A percentile compares a stretch with the other conserved stretches of the same genome.
phyloP scores from a whole-genome alignment of 164 flowering plant species.

The Stephania cephalantha region DNA sequence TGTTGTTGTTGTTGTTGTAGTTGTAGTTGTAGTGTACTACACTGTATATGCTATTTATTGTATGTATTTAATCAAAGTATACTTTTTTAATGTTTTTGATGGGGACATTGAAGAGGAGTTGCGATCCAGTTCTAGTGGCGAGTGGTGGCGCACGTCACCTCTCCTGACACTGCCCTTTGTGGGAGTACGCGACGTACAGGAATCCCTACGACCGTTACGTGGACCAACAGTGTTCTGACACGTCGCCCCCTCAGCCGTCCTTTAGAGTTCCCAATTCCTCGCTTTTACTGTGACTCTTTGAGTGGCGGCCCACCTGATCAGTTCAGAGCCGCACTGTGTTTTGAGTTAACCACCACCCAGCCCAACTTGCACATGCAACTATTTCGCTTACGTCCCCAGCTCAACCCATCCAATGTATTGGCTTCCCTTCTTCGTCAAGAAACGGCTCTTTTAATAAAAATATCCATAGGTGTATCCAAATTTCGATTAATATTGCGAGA shows the following conservation, averaged over 20 bases:
- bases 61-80: not conserved
- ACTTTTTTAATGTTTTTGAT: not conserved
- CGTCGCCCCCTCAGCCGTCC: slow-evolving; percentile 10
- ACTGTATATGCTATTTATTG: too few species aligned
- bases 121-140: slow-evolving; percentile 7
- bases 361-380: too few species aligned
- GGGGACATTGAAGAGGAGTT: not conserved
- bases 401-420: too few species aligned
- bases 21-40: too few species aligned
- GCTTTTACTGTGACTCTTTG: not conserved
- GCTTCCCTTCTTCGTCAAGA: too few species aligned
- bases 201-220: slow-evolving; percentile 12
- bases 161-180: slow-evolving; percentile 25
- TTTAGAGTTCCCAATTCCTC: not conserved
- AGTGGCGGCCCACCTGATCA: not conserved
- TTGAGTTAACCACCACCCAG: not conserved
- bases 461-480: too few species aligned
- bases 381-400: too few species aligned
- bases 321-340: not conserved
- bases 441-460: too few species aligned
- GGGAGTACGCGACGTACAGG: slow-evolving; percentile 12
- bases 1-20: too few species aligned
- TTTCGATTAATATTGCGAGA: too few species aligned
- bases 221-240: slow-evolving; percentile 15
- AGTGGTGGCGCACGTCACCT: slow-evolving; percentile 25